Evolutionary conservation across 768 basidiomycete species (phyloP).

Genomic region (Termitomyces bulborhizus): DNA sequence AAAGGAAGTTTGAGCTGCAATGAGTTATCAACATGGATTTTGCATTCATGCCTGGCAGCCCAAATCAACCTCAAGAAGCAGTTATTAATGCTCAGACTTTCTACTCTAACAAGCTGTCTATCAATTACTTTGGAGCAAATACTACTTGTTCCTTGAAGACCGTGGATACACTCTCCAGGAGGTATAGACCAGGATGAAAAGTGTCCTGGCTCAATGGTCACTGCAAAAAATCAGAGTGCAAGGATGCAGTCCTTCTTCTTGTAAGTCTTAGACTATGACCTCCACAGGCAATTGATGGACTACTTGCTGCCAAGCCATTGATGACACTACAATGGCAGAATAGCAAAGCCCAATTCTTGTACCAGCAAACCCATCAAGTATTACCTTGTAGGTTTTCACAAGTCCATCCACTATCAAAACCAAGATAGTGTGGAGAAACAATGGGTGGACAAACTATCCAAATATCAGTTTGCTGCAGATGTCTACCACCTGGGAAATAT

Average conservation of each 20-base stretch:
- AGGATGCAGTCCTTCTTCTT: neutral
- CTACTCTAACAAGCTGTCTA: neutral
- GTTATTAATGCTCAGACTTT: neutral
- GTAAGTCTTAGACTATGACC: neutral
- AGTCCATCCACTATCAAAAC: neutral
- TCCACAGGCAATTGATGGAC: neutral
- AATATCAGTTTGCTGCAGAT: no score
- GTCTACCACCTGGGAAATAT: no score
- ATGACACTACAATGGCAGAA: neutral
- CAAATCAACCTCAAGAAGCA: neutral
- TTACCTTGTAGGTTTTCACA: slow-evolving; percentile 6
- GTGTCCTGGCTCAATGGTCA: slow-evolving; percentile 10
- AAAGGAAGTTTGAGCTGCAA: neutral
- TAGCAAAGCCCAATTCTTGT: neutral
- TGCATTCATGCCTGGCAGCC: neutral
- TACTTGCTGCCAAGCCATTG: neutral
- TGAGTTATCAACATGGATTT: neutral
- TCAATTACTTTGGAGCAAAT: slow-evolving; percentile 9
- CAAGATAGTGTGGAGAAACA: neutral
- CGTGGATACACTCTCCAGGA: slow-evolving; percentile 11
- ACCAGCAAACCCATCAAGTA: slow-evolving; percentile 6
- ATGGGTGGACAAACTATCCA: neutral
- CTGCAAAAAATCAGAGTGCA: neutral
- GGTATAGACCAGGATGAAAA: slow-evolving; percentile 15
- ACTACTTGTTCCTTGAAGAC: slow-evolving; percentile 10